These are phyloP conservation scores for Aspergillus pseudoviridinutans DNA, from an alignment of 2,329 filamentous ascomycete species.

Conservation along the genomic window DNA sequence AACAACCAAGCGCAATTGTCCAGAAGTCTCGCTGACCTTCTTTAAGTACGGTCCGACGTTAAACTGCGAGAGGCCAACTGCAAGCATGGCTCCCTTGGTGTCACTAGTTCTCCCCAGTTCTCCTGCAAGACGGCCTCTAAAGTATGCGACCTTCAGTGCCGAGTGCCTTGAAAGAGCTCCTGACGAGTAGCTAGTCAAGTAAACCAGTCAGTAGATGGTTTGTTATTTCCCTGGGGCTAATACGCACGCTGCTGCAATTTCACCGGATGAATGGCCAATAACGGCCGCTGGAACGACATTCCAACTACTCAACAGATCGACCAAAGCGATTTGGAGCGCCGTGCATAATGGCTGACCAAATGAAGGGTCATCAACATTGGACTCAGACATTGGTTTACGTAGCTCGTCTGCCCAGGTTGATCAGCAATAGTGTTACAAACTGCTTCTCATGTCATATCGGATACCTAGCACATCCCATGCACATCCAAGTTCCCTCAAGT, in stretches of 20 bases:
- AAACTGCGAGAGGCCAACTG: background rate
- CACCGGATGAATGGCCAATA: background rate
- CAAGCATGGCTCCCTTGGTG: background rate
- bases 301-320: background rate
- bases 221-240: background rate
- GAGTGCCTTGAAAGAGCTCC: background rate
- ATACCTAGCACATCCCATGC: conserved; percentile 7
- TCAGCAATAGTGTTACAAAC: too few species aligned
- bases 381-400: background rate
- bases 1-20: background rate
- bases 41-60: background rate
- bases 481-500: conserved; percentile 8
- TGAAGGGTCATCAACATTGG: background rate
- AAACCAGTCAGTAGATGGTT: too few species aligned
- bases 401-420: background rate
- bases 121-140: background rate
- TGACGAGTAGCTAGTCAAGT: background rate
- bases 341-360: background rate
- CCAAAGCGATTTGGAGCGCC: background rate
- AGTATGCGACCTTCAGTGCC: background rate
- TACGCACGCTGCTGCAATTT: background rate
- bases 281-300: background rate
- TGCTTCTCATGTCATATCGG: background rate
- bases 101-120: background rate
- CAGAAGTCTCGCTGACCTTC: background rate